These are phyloP conservation scores for Chenopodium quinoa DNA, from an alignment of 148 eudicot species.

Conservation along the genomic window DNA sequence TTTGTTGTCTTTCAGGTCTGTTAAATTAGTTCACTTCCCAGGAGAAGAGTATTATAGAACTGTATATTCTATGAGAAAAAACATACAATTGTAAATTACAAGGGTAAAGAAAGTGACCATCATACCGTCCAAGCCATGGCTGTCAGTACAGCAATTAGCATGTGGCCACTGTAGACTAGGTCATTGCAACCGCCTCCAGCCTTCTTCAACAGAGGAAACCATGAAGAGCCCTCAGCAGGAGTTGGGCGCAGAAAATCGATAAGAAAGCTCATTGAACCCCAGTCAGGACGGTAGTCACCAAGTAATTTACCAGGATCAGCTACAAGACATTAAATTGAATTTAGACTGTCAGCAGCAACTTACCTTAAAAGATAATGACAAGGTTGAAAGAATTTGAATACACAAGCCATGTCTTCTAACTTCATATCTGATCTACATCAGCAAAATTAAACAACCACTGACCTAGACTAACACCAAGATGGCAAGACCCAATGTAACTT, in stretches of 20 bases:
- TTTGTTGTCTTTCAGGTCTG: background rate
- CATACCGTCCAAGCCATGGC: slow-evolving; percentile 99
- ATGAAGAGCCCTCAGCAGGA: slow-evolving; percentile 58
- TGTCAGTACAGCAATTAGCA: slow-evolving; percentile 90
- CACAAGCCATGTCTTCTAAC: background rate
- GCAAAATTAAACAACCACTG: background rate
- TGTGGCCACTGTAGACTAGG: slow-evolving; percentile 94
- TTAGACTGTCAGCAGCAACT: slow-evolving; percentile 3
- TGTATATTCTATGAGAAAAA: background rate
- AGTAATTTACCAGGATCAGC: slow-evolving; percentile 47
- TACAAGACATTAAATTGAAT: slow-evolving; percentile 31
- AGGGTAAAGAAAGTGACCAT: background rate
- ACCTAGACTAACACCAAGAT: background rate
- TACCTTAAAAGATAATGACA: slow-evolving; percentile 8
- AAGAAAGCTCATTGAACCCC: slow-evolving; percentile 91
- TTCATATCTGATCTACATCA: background rate
- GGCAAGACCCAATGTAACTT: background rate
- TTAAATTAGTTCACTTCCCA: background rate
- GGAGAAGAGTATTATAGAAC: background rate
- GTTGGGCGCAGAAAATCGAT: slow-evolving; percentile 77
- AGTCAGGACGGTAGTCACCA: slow-evolving; percentile 71
- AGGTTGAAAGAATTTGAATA: slow-evolving; percentile 1
- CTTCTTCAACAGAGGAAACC: slow-evolving; percentile 79
- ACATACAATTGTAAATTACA: background rate
- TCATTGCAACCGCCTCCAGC: slow-evolving; percentile 99